Evolutionary conservation across 495 filamentous ascomycete genomes (phyloP).

Genomic region (Penicillium desertorum): DNA sequence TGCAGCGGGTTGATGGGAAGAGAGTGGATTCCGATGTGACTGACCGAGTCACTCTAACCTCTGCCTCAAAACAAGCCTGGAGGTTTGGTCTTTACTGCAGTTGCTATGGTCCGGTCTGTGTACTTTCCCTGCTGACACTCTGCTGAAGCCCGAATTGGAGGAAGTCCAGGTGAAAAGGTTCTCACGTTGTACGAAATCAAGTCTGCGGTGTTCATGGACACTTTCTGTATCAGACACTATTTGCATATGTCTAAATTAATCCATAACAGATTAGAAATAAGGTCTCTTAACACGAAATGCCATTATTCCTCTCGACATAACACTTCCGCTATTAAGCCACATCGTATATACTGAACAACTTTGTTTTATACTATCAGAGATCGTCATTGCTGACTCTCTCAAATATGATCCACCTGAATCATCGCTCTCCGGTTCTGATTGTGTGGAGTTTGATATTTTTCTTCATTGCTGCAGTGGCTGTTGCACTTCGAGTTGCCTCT

Average conservation of each 20-base stretch:
- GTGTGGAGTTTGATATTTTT: constrained; percentile 9
- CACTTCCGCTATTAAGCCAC: not conserved
- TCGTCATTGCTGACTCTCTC: not conserved
- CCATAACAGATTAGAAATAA: not conserved
- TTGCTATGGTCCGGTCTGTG: not conserved
- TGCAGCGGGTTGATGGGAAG: not conserved
- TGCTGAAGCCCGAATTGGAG: not conserved
- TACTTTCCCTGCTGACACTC: not conserved
- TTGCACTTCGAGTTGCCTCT: constrained; percentile 4
- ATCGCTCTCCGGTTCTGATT: constrained; percentile 8
- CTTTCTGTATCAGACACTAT: not conserved
- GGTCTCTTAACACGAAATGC: not conserved
- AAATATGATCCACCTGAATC: constrained; percentile 2
- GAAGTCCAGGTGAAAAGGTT: not conserved
- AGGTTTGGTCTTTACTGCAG: not conserved
- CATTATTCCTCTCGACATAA: not conserved
- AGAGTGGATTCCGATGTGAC: no score
- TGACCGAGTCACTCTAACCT: not conserved
- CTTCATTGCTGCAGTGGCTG: constrained; percentile 4
- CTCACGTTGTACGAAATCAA: not conserved
- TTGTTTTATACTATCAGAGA: not conserved
- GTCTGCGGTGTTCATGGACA: not conserved
- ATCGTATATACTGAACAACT: not conserved
- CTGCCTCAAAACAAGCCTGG: not conserved
- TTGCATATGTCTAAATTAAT: not conserved